phyloP scores from a whole-genome alignment of 495 filamentous ascomycete genomes.

The Aspergillus coremiiformis region DNA sequence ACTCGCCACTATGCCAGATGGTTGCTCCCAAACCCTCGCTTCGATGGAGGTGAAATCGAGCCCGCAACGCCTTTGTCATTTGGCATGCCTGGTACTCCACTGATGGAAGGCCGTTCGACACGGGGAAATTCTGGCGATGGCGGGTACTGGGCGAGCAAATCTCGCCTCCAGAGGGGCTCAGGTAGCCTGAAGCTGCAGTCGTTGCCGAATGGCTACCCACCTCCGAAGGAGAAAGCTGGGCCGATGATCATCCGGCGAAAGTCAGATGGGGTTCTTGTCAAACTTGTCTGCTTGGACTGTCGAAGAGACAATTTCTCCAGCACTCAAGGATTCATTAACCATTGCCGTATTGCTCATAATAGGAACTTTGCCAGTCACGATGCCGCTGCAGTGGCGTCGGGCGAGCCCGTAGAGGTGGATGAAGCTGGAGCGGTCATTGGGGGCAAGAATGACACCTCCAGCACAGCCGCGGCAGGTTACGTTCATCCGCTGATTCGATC shows the following conservation, averaged over 20 bases:
- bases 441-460: constrained; percentile 37
- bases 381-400: constrained; percentile 83
- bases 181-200: constrained; percentile 59
- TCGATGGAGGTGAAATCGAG: constrained; percentile 59
- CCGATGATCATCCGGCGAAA: constrained; percentile 55
- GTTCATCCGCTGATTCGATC: constrained; percentile 65
- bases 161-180: constrained; percentile 54
- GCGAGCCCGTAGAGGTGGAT: constrained; percentile 68
- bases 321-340: constrained; percentile 96
- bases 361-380: constrained; percentile 91
- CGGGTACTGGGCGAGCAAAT: constrained; percentile 46
- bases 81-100: constrained; percentile 27
- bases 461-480: constrained; percentile 38
- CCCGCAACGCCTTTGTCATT: constrained; percentile 20
- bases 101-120: constrained; percentile 59
- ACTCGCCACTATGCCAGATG: constrained; percentile 88
- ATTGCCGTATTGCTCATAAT: constrained; percentile 90
- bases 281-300: constrained; percentile 85
- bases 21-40: constrained; percentile 81
- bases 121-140: constrained; percentile 61
- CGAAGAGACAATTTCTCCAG: constrained; percentile 84
- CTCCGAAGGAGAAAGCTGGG: constrained; percentile 57
- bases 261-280: constrained; percentile 55
- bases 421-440: constrained; percentile 50
- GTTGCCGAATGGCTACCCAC: constrained; percentile 63